phyloP scores from a whole-genome alignment of 371 early-diverging fungal genomes.

The Catenaria anguillulae region DNA sequence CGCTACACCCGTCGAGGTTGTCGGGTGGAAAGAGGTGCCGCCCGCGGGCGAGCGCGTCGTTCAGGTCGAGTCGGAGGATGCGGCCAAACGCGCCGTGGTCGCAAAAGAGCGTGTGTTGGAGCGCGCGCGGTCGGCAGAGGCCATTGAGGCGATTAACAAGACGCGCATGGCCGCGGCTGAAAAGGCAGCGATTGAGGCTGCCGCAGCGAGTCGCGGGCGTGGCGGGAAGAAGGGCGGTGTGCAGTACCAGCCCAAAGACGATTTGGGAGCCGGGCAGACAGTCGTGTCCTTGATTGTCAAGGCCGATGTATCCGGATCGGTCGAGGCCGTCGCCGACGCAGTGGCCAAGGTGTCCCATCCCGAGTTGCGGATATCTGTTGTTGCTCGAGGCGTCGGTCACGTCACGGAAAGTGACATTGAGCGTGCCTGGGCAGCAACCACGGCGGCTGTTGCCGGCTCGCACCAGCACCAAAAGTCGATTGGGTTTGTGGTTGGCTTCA shows the following conservation, averaged over 20 bases:
- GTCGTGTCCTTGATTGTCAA: neutral
- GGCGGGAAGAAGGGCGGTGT: too few relatives aligned
- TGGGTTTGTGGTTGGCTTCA: slow-evolving; percentile 70
- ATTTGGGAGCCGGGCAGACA: neutral
- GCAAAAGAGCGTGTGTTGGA: slow-evolving; percentile 45
- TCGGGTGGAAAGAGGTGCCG: slow-evolving; percentile 88
- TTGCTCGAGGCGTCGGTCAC: slow-evolving; percentile 69
- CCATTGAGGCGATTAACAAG: slow-evolving; percentile 60
- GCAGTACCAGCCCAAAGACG: neutral
- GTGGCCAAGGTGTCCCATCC: slow-evolving; percentile 57
- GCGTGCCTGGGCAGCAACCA: neutral
- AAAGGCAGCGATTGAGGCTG: neutral
- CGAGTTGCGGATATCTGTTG: slow-evolving; percentile 56
- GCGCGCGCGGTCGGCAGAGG: slow-evolving; percentile 41
- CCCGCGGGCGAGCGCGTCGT: slow-evolving; percentile 76
- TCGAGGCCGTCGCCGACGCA: slow-evolving; percentile 76
- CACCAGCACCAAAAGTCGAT: slow-evolving; percentile 11
- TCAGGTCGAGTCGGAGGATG: slow-evolving; percentile 51
- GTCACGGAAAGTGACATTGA: slow-evolving; percentile 63
- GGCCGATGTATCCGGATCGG: slow-evolving; percentile 89
- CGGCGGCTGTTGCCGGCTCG: neutral
- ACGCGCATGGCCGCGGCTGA: slow-evolving; percentile 39
- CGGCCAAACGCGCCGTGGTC: slow-evolving; percentile 60
- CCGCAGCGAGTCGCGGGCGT: neutral
- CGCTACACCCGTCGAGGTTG: slow-evolving; percentile 71